Evolutionary conservation across 371 early-diverging fungal genomes (phyloP), one percentile per base, ranked within the genome.

Genomic region (Umbelopsis sp.): DNA sequence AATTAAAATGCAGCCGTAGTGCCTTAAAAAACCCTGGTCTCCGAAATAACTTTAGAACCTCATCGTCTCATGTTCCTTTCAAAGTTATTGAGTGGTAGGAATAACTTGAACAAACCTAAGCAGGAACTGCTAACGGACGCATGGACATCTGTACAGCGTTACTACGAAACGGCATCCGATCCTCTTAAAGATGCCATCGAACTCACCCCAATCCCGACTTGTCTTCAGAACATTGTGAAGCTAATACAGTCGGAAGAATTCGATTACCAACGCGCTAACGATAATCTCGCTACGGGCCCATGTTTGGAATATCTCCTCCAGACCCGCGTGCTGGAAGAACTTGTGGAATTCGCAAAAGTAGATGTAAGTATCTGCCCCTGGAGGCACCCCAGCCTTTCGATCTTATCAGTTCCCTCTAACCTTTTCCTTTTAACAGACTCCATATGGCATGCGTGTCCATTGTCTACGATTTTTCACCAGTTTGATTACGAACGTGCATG

Each of bases 151-250:
- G 80, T 83, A 64, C 83, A 83, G 64, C 79, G 79, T 29, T 83
- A 83, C 51, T 83, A 83, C 65, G 83, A 83, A 70, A 80, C 83
- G 37, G 79, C 83, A 44, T 75, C 73, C 77, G 83, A 83, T 78
- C 80, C 83, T 11, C 69, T 83, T 16, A 83, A 79, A 72, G 83
- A 83, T 76, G 83, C 83, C 24, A 80, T 83, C 37, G 83, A 83
- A 68, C 50, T 78, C 11, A 83, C 83, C 12, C 83, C 83, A 16
- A 83, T 83, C 66, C 83, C 83, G 18, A 66, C 68, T 20, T 76
- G 80, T 41, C 67, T 83, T 44, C 81, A 80, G 32, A 80, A 79
- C 38, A 83, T 83, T 63, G 77, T 83, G 37, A 80, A 83, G 32
- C 67, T 83, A 12, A 80, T 83, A 52, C 83, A 83, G 66, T 77